Percentiles rank a stretch among this genome's conserved stretches.
Evolutionary conservation across 345 rosid species (phyloP).

Genomic region (Eucalyptus microcorys): DNA sequence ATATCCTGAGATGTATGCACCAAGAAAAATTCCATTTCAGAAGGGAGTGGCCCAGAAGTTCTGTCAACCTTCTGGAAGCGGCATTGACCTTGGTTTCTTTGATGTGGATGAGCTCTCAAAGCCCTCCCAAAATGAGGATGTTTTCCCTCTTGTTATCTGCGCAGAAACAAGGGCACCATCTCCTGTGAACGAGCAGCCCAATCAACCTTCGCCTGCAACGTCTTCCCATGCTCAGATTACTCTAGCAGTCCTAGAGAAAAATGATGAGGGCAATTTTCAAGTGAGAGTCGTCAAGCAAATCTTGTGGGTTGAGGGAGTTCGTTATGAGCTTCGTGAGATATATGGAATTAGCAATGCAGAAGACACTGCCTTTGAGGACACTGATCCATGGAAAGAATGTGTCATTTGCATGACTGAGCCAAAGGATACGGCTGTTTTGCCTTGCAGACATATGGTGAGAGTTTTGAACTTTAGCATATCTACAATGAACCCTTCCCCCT

Average conservation of each 20-base stretch:
- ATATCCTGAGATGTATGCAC: slow-evolving; percentile 7
- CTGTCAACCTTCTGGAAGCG: slow-evolving; percentile 26
- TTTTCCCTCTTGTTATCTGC: slow-evolving; percentile 25
- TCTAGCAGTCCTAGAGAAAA: slow-evolving; percentile 18
- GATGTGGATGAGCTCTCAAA: slow-evolving; percentile 14
- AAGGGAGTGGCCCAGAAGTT: slow-evolving; percentile 30
- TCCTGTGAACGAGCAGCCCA: background rate
- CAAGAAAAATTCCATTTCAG: slow-evolving; percentile 17
- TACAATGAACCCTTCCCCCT: background rate
- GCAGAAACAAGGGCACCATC: slow-evolving; percentile 17
- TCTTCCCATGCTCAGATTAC: slow-evolving; percentile 29
- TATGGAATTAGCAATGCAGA: slow-evolving; percentile 20
- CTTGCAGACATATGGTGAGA: slow-evolving; percentile 43
- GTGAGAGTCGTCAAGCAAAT: slow-evolving; percentile 29
- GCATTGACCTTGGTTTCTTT: slow-evolving; percentile 30
- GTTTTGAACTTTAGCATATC: background rate
- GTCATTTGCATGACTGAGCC: slow-evolving; percentile 39
- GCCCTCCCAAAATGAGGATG: slow-evolving; percentile 3
- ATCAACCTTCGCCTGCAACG: background rate
- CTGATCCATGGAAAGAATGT: slow-evolving; percentile 26
- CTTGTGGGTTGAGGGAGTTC: slow-evolving; percentile 16
- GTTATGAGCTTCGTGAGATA: slow-evolving; percentile 32
- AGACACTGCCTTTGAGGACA: slow-evolving; percentile 6
- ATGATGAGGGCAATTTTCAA: slow-evolving; percentile 8
- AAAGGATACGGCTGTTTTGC: slow-evolving; percentile 25